Percentiles rank a stretch among this genome's conserved stretches.
phyloP scores from a whole-genome alignment of 805 yeast species.

The Candida pini region DNA sequence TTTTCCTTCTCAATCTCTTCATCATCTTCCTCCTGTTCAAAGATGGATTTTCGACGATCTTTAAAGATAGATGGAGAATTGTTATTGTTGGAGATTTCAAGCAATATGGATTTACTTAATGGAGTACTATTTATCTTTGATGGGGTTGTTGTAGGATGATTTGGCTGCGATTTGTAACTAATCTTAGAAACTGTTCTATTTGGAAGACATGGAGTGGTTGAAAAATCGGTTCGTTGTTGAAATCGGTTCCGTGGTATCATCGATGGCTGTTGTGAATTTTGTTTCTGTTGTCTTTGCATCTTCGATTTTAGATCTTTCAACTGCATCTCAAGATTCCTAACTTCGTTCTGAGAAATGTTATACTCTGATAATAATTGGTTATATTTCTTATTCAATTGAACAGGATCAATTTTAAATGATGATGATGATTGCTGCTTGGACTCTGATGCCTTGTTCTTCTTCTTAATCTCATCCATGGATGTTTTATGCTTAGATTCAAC shows the following conservation, averaged over 20 bases:
- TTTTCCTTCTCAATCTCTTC: no score
- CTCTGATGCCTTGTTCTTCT: conserved; percentile 1
- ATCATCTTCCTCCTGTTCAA: no score
- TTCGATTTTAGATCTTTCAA: conserved; percentile 7
- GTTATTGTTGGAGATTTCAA: no score
- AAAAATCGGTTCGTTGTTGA: conserved; percentile 9
- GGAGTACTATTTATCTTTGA: no score
- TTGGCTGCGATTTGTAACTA: no score
- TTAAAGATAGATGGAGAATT: no score
- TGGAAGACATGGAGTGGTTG: conserved; percentile 19
- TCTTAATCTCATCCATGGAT: conserved; percentile 4
- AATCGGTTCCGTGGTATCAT: conserved; percentile 4
- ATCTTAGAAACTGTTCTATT: conserved; percentile 2
- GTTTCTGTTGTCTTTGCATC: conserved; percentile 2
- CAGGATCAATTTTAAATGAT: neutral
- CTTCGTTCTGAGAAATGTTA: conserved; percentile 10
- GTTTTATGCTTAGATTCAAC: conserved; percentile 8
- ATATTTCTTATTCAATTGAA: conserved; percentile 9
- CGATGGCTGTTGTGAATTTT: neutral
- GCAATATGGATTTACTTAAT: no score
- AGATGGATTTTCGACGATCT: no score
- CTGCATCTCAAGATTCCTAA: conserved; percentile 8
- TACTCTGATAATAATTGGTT: conserved; percentile 9
- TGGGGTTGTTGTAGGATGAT: no score
- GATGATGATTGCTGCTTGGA: neutral